Evolutionary conservation across 257 asterid species (phyloP).

Genomic region (Nicotiana paniculata): DNA sequence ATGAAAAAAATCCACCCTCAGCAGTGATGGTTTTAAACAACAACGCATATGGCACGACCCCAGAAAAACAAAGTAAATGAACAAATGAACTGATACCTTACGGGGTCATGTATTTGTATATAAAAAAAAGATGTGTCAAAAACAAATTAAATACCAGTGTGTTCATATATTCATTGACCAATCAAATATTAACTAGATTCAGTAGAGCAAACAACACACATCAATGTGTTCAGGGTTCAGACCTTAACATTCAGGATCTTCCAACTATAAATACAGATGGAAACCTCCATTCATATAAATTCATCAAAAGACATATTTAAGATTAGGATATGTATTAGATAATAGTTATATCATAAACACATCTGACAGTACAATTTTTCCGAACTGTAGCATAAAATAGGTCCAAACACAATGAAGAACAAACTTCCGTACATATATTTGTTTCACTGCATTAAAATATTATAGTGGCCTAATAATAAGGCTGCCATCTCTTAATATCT

Average conservation of each 20-base stretch:
- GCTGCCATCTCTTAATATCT: background rate
- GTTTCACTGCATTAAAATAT: background rate
- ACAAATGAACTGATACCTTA: background rate
- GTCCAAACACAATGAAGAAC: background rate
- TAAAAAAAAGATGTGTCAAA: background rate
- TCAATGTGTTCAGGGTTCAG: background rate
- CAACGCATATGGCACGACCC: no score
- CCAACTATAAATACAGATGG: background rate
- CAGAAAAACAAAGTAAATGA: background rate
- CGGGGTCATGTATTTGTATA: background rate
- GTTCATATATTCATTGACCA: background rate
- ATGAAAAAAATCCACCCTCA: background rate
- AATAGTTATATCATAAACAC: background rate
- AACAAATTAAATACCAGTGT: background rate
- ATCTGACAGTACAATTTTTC: no score
- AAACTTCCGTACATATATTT: background rate
- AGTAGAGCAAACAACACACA: background rate
- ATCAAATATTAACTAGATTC: background rate
- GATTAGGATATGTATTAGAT: background rate
- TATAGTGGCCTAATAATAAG: background rate
- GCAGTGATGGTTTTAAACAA: background rate
- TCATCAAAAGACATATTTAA: background rate
- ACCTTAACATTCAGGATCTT: background rate
- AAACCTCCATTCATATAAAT: background rate
- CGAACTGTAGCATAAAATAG: background rate